phyloP scores from a whole-genome alignment of 164 flowering plant genomes.

The Aristolochia contorta region DNA sequence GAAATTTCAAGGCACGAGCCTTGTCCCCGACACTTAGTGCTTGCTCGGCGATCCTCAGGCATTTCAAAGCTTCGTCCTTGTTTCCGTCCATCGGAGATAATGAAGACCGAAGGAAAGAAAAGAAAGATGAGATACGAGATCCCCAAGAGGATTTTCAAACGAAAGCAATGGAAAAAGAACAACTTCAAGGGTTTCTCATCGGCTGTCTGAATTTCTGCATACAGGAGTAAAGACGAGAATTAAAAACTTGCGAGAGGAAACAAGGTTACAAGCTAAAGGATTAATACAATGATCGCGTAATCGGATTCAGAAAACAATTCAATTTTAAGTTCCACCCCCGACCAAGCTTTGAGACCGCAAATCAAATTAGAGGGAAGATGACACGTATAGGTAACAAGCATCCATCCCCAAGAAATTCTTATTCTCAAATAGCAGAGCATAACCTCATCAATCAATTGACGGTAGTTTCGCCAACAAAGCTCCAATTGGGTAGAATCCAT shows the following conservation, averaged over 20 bases:
- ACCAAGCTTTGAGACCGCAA: too few relatives aligned
- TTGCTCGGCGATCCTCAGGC: constrained; percentile 56
- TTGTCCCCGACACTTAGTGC: constrained; percentile 55
- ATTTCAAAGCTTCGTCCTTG: constrained; percentile 80
- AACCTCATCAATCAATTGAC: too few relatives aligned
- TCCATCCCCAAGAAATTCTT: too few relatives aligned
- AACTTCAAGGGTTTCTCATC: background rate
- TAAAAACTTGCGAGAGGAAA: background rate
- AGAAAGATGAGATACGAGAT: background rate
- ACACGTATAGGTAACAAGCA: too few relatives aligned
- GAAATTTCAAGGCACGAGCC: constrained; percentile 61
- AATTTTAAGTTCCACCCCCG: too few relatives aligned
- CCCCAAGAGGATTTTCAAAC: background rate
- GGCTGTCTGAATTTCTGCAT: background rate
- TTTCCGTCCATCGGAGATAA: constrained; percentile 52
- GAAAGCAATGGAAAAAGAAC: background rate
- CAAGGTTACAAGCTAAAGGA: too few relatives aligned
- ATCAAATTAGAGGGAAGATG: too few relatives aligned
- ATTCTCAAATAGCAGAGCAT: too few relatives aligned
- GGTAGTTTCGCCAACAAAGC: too few relatives aligned
- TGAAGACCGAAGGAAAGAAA: background rate
- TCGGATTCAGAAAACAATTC: too few relatives aligned
- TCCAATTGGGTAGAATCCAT: too few relatives aligned
- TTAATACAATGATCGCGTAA: too few relatives aligned
- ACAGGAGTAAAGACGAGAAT: background rate